phyloP scores from a whole-genome alignment of 179 eudicot genomes.

The Heliamphora pulchella region DNA sequence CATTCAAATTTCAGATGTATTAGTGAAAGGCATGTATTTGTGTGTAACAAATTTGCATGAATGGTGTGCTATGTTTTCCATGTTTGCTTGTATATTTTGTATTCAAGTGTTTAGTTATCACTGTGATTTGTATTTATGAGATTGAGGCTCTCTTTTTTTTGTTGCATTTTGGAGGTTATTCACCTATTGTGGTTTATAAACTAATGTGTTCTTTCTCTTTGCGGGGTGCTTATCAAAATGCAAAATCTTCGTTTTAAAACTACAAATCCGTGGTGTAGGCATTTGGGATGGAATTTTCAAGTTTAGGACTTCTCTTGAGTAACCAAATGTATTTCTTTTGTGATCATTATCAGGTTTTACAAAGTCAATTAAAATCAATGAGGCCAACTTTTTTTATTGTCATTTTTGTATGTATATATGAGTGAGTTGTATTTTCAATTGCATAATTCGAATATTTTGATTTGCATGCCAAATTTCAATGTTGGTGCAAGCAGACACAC shows the following conservation, averaged over 20 bases:
- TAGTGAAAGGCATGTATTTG: background rate
- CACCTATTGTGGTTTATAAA: conserved; percentile 32
- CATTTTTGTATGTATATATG: background rate
- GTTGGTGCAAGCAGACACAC: conserved; percentile 57
- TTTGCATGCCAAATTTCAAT: conserved; percentile 38
- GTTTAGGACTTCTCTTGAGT: conserved; percentile 19
- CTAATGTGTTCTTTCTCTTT: conserved; percentile 36
- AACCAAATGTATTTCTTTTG: background rate
- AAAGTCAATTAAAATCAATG: background rate
- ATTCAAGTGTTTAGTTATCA: no score
- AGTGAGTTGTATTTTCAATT: conserved; percentile 14
- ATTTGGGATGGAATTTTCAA: conserved; percentile 56
- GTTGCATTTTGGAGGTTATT: conserved; percentile 27
- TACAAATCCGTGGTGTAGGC: conserved; percentile 68
- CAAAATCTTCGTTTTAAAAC: conserved; percentile 31
- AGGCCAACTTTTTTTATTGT: background rate
- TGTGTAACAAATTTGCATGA: background rate
- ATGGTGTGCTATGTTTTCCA: background rate
- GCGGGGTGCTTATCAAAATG: conserved; percentile 30
- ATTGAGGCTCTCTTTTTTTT: background rate
- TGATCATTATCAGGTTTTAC: background rate
- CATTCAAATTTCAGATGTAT: conserved; percentile 8
- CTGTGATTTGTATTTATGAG: background rate
- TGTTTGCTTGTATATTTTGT: no score
- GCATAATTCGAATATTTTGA: conserved; percentile 52